Conservation (phyloP, 1,139 yeast genomes). For the Pichia sp. region DNA sequence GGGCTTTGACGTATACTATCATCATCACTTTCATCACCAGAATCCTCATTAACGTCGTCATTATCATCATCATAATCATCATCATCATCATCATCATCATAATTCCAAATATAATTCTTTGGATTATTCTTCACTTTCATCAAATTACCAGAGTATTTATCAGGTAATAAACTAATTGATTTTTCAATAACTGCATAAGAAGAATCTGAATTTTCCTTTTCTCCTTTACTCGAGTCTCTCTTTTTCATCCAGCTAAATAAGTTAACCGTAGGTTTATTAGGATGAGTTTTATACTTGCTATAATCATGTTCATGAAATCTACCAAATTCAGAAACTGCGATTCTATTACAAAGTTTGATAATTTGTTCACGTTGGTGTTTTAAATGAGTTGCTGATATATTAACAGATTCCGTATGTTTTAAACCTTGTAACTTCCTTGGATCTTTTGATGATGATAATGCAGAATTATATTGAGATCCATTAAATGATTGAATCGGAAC, state of each 20-base stretch:
- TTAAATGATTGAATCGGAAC: neutral
- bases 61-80: constrained; percentile 26
- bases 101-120: constrained; percentile 33
- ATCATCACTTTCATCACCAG: constrained; percentile 17
- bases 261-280: constrained; percentile 22
- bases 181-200: constrained; percentile 27
- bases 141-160: constrained; percentile 29
- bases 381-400: constrained; percentile 73
- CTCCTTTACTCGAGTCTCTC: constrained; percentile 21
- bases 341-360: constrained; percentile 23
- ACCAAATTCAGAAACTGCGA: constrained; percentile 31
- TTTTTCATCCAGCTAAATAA: constrained; percentile 30
- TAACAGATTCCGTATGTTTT: constrained; percentile 35
- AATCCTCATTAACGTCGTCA: constrained; percentile 24
- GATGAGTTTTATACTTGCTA: constrained; percentile 30
- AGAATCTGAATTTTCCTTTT: constrained; percentile 22
- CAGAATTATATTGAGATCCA: constrained; percentile 1
- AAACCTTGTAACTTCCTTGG: constrained; percentile 9
- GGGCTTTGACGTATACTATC: constrained; percentile 23
- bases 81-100: constrained; percentile 31
- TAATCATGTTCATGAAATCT: constrained; percentile 33
- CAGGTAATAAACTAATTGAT: constrained; percentile 35
- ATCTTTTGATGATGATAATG: neutral
- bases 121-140: constrained; percentile 33
- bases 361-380: constrained; percentile 28